Percentiles rank a stretch among this genome's conserved stretches.
Conservation (phyloP, 768 basidiomycete species). For the Kwoniella shandongensis region DNA sequence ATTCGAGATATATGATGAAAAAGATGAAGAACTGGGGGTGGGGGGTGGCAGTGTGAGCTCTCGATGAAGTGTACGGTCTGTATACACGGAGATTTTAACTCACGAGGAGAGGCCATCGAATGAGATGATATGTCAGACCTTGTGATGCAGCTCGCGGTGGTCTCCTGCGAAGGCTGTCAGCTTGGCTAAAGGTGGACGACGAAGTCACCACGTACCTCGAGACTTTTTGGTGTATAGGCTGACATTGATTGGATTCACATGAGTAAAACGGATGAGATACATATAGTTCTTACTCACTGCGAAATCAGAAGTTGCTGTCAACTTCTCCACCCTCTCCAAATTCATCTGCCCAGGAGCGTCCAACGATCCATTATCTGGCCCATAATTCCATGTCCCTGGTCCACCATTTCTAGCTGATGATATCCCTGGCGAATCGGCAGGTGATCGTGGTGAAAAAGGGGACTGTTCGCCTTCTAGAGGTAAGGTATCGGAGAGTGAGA, state of each 20-base stretch:
- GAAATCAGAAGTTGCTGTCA: slow-evolving; percentile 54
- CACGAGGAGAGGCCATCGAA: slow-evolving; percentile 79
- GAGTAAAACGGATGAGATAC: too few relatives aligned
- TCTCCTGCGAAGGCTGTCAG: slow-evolving; percentile 50
- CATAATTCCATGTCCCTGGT: slow-evolving; percentile 34
- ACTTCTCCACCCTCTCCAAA: slow-evolving; percentile 48
- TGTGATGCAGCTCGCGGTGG: slow-evolving; percentile 55
- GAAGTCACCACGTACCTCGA: slow-evolving; percentile 60
- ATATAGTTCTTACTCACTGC: slow-evolving; percentile 61
- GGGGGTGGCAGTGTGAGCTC: neutral
- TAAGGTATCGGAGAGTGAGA: slow-evolving; percentile 62
- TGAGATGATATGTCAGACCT: slow-evolving; percentile 72
- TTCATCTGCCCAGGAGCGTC: slow-evolving; percentile 2
- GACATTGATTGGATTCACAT: too few relatives aligned
- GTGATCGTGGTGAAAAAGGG: slow-evolving; percentile 29
- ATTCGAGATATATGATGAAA: slow-evolving; percentile 76
- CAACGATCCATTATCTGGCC: slow-evolving; percentile 28
- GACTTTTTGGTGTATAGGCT: slow-evolving; percentile 82
- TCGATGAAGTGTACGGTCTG: neutral
- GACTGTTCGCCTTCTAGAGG: slow-evolving; percentile 37
- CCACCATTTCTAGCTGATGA: slow-evolving; percentile 53
- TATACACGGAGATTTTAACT: slow-evolving; percentile 1
- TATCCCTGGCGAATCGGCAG: slow-evolving; percentile 17
- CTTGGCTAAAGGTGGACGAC: neutral
- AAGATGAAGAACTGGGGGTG: slow-evolving; percentile 72